Percentiles rank a stretch among this genome's conserved stretches.
Conservation (phyloP, 2,329 filamentous ascomycete genomes). For the Clarireedia monteithiana region DNA sequence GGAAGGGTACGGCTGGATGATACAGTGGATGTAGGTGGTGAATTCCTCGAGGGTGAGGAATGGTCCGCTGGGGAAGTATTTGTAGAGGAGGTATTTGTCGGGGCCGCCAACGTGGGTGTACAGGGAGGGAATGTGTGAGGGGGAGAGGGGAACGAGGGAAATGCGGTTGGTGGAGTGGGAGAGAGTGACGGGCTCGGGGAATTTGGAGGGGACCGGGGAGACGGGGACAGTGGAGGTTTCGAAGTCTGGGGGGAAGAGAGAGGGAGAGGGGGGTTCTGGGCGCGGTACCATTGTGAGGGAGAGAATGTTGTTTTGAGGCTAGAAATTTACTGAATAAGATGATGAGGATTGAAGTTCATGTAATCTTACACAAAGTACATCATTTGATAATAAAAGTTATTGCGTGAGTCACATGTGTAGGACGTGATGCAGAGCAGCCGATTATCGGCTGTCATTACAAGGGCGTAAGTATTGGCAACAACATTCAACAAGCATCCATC, state of each 20-base stretch:
- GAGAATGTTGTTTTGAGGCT: not conserved
- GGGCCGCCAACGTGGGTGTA: conserved; percentile 17
- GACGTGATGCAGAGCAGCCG: too few relatives aligned
- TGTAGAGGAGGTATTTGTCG: conserved; percentile 30
- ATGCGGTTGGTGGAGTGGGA: conserved; percentile 11
- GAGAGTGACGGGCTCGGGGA: conserved; percentile 4
- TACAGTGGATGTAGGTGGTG: conserved; percentile 18
- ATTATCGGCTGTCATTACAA: too few relatives aligned
- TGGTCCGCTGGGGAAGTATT: conserved; percentile 35
- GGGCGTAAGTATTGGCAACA: too few relatives aligned
- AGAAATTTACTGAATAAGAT: too few relatives aligned
- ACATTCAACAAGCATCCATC: too few relatives aligned
- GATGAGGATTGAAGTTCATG: too few relatives aligned
- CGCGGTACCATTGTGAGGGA: not conserved
- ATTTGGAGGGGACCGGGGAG: not conserved
- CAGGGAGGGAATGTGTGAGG: conserved; percentile 15
- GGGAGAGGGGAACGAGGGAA: conserved; percentile 15
- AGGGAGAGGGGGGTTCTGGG: not conserved
- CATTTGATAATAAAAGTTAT: too few relatives aligned
- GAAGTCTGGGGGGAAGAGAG: not conserved
- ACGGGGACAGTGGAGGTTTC: not conserved
- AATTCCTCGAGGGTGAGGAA: conserved; percentile 29
- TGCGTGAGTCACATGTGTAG: too few relatives aligned
- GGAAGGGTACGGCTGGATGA: not conserved
- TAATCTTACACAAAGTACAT: too few relatives aligned